Evolutionary conservation across 495 filamentous ascomycete species (phyloP), one percentile per base, ranked within the genome.

Genomic region (Xylaria curta): DNA sequence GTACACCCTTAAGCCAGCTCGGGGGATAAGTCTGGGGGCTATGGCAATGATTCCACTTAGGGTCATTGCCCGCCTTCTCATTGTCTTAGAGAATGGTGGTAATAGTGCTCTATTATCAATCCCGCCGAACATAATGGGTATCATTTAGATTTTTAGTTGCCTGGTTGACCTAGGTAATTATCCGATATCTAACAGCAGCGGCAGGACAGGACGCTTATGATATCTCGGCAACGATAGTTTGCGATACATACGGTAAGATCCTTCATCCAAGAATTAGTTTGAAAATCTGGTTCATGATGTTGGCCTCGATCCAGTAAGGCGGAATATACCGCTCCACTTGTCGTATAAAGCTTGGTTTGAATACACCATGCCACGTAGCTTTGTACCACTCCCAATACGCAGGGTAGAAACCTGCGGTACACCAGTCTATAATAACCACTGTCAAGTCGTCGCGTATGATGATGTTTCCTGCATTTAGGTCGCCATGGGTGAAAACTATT

Each of bases 351-450:
- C 49, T 51, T n/a, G 49, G 49, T 21, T 51, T 51, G 24, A 51
- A 51, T 51, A 24, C n/a, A 12, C 49, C 49, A 51, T 51, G 49
- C n/a, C 49, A 51, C 6, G 49, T 51, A 51, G 49, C 49, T 51
- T 51, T 24, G 49, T 51, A 51, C 49, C 49, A 51, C n/a, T 51
- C 49, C 49, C 49, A 51, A n/a, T 51, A 51, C n/a, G 49, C 49
- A 24, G 49, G 49, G 8, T 51, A 51, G 49, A 24, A 51, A 51
- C 49, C n/a, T 51, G 49, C 49, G n/a, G n/a, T 51, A 51, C 49
- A 51, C 49, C 49, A 42, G 36, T 38, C 19, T 42, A 42, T 0
- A 42, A 62, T 21, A 42, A 24, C 19, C 7, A 62, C 54, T 28
- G 54, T 33, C 17, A 58, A 17, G 13, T 58, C 54, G 15, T 58